Evolutionary conservation across 108 stramenopile species (phyloP), one percentile per base, ranked within the genome.

Genomic region (Cyclotella distinguenda): DNA sequence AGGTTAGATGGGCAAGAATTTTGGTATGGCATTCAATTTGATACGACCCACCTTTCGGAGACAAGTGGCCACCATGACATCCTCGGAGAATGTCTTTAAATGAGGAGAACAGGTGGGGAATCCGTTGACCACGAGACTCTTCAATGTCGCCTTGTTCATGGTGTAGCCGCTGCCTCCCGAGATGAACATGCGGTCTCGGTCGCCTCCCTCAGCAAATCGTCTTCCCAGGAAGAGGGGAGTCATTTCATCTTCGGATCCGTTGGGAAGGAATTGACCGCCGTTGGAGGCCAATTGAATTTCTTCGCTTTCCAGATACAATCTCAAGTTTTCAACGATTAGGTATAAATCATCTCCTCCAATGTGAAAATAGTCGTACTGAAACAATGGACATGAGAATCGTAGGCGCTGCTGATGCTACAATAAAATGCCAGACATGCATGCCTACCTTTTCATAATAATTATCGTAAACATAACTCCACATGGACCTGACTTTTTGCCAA

Each of bases 401-500:
- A 16, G 19, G 21, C 21, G 13, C 3, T 10, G 23, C 23, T 15
- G 48, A 49, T 10, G 12, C 4, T 3, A 49, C 12, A 19, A 1
- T 22, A 49, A 7, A 15, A 38, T 30, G 36, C 62, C 30, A 15
- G 38, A 22, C 26, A 57, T 10, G 35, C 18, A 65, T 56, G 12
- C 89, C 72, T 59, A 77, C 89, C 43, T 86, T 83, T 26, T 81
- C 73, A 26, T 88, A 86, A 53, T 96, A 97, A 71, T 97, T 93
- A 72, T 91, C 87, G 66, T 95, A 88, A 7, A 98, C 79, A 70
- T 94, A 97, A n/a, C 78, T 80, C 96, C 96, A 98, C 84, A 96
- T 97, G 26, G 86, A 72, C 44, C 96, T 79, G 23, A 95, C 84
- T 63, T 98, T 98, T 70, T 98, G 97, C 97, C 97, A 98, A 64